Percentiles rank a stretch among this genome's conserved stretches.
phyloP scores from a whole-genome alignment of 306 rosid species.

The Cicer bijugum region DNA sequence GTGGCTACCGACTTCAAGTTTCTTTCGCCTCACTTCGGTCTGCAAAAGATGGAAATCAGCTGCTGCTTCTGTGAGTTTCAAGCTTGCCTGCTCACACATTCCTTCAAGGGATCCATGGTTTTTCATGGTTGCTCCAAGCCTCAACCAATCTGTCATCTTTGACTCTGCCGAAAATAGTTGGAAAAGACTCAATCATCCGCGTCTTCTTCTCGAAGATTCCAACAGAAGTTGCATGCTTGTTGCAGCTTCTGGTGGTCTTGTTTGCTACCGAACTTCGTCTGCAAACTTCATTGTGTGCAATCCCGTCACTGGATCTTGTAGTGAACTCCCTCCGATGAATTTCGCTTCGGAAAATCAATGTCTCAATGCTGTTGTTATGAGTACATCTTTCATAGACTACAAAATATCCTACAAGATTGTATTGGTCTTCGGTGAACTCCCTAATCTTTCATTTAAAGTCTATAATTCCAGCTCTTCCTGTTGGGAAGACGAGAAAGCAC shows the following conservation, averaged over 20 bases:
- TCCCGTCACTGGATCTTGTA: conserved; percentile 67
- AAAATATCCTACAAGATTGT: conserved; percentile 61
- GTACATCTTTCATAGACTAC: conserved; percentile 38
- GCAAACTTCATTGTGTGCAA: conserved; percentile 70
- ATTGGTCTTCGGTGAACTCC: conserved; percentile 76
- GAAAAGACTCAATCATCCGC: conserved; percentile 68
- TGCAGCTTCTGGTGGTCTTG: conserved; percentile 83
- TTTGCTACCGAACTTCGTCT: conserved; percentile 67
- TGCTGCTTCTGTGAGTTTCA: conserved; percentile 74
- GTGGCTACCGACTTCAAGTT: conserved; percentile 83
- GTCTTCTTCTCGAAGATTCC: conserved; percentile 47
- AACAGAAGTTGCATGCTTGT: conserved; percentile 72
- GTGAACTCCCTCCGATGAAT: conserved; percentile 66
- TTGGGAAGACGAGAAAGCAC: conserved; percentile 69
- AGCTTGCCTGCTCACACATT: conserved; percentile 75
- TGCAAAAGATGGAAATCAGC: conserved; percentile 94
- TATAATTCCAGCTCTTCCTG: conserved; percentile 59
- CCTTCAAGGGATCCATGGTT: conserved; percentile 90
- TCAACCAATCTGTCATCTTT: conserved; percentile 64
- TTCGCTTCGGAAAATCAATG: conserved; percentile 47
- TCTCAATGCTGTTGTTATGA: conserved; percentile 87
- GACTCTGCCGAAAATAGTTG: conserved; percentile 76
- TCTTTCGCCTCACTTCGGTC: conserved; percentile 80
- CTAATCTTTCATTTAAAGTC: conserved; percentile 60
- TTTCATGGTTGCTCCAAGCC: conserved; percentile 79